Evolutionary conservation across 2,329 filamentous ascomycete species (phyloP).

Genomic region (Hymenoscyphus occultus): DNA sequence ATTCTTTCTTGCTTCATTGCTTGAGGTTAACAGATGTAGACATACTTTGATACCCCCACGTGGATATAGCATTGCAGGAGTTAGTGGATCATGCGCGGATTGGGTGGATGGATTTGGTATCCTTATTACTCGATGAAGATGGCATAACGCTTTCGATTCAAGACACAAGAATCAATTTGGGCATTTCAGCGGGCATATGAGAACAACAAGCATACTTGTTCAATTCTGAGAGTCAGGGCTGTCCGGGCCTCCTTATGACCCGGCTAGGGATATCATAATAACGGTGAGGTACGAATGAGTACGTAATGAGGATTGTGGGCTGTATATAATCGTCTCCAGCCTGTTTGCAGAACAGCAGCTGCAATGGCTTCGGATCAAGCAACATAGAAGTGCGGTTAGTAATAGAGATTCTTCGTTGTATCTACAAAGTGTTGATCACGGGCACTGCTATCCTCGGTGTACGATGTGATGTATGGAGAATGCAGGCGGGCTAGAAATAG

Average conservation of each 20-base stretch:
- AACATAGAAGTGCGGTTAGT: background rate
- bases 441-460: too few relatives aligned
- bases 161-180: conserved; percentile 1
- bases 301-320: background rate
- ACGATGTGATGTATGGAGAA: too few relatives aligned
- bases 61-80: conserved; percentile 83
- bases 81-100: conserved; percentile 74
- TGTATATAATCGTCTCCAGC: background rate
- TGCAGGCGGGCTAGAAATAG: too few relatives aligned
- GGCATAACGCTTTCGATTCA: background rate
- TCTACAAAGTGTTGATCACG: background rate
- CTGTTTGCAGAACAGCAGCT: background rate
- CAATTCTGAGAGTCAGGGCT: background rate
- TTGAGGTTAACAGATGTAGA: conserved; percentile 46
- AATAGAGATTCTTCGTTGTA: background rate
- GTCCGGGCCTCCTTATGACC: background rate
- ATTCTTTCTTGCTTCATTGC: background rate
- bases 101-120: conserved; percentile 87
- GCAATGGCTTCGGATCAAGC: background rate
- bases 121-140: conserved; percentile 64
- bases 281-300: background rate
- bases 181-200: background rate
- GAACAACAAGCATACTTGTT: background rate
- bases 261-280: background rate
- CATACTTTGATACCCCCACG: conserved; percentile 85